Conservation (phyloP, 108 stramenopile species). For the Aurantiochytrium sp. region DNA sequence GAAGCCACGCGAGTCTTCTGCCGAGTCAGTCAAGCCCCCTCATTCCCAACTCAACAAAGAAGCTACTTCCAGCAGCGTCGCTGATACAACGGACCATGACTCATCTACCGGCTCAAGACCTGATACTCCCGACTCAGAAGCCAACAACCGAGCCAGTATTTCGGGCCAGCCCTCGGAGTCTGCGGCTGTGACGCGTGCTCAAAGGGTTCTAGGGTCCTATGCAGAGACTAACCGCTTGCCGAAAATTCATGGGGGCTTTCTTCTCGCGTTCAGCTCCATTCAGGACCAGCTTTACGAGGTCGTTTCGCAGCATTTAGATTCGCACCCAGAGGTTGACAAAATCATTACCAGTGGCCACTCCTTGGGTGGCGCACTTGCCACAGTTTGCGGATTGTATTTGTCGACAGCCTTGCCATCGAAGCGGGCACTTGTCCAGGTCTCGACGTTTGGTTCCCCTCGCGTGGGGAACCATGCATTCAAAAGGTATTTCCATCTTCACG, state of each 20-base stretch:
- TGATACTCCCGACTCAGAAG: neutral
- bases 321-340: neutral
- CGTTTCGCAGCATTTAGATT: neutral
- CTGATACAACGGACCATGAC: too few species aligned
- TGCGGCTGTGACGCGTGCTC: neutral
- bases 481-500: neutral
- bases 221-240: neutral
- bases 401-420: neutral
- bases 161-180: neutral
- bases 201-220: neutral
- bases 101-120: neutral
- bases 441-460: neutral
- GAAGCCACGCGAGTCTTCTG: too few species aligned
- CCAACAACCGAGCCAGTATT: neutral
- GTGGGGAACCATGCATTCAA: neutral
- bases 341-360: neutral
- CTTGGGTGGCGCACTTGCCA: neutral
- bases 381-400: neutral
- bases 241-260: neutral
- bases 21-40: too few species aligned
- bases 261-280: neutral
- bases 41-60: too few species aligned
- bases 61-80: too few species aligned
- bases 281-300: neutral
- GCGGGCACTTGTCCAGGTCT: neutral